Base-by-base conservation (phyloP, 805 yeast species). In the Naumovozyma baii region DNA sequence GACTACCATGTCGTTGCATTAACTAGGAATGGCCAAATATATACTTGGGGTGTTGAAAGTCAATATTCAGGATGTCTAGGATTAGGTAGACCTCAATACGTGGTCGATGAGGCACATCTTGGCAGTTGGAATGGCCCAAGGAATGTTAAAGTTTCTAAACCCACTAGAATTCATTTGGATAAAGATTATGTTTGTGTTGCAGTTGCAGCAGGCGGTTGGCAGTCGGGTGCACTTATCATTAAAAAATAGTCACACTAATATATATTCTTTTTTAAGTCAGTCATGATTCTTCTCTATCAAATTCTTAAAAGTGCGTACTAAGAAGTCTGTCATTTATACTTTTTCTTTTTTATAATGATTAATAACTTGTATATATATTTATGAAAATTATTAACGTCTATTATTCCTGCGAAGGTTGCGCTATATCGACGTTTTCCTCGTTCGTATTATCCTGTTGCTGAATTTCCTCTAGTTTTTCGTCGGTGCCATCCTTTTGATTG, bases 201-300 rank as follows among this genome's bases (percentile, higher is more conserved):
- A 0, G 70, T 81, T 26, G 72, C 83, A 1, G 85, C 88, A 5
- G 79, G 78, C 13, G 94, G 92, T 1, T 83, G 90, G 90, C 92
- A 83, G 42, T 73, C 85, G 4, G 76, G 79, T 33, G 87, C 86
- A 1, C 63, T 83, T 38, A 63, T 75, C 13, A 50, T 52, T 3
- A 51, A 50, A 34, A 42, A 36, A 19, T 36, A 35, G 3, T 31
- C 10, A 17, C 20, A 29, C 5, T 9, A 12, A 29, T 12, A 29
- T 29, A 22, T 22, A 7, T 10, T 34, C 17, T n/a, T n/a, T n/a
- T n/a, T n/a, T n/a, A n/a, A n/a, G n/a, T 20, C 17, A 16, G 4
- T 19, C 22, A 9, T 14, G 13, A 12, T 34, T 14, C 16, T 34
- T 5, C 10, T 34, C 16, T 9, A 17, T 32, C 10, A 18, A 32